phyloP scores from a whole-genome alignment of 2,329 filamentous ascomycete genomes.

The Proliferodiscus dingleyae region DNA sequence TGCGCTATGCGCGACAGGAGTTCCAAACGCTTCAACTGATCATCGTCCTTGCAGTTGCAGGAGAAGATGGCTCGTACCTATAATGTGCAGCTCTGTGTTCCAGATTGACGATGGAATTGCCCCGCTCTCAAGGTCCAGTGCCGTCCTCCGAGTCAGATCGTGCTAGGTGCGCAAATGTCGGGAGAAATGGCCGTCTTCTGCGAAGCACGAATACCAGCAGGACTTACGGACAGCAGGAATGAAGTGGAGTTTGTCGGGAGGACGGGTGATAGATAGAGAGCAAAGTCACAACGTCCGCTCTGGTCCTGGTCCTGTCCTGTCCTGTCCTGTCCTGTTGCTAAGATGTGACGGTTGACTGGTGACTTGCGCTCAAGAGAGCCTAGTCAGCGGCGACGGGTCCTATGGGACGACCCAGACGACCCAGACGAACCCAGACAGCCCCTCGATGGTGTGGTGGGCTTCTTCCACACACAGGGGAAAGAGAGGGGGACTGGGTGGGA shows the following conservation, averaged over 20 bases:
- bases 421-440: no score
- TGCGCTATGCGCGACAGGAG: slow-evolving; percentile 7
- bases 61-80: slow-evolving; percentile 18
- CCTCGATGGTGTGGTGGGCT: neutral
- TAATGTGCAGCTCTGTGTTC: slow-evolving; percentile 19
- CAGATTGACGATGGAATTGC: slow-evolving; percentile 21
- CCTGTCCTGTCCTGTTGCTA: no score
- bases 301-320: no score
- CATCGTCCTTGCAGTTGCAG: slow-evolving; percentile 2
- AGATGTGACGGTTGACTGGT: neutral
- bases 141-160: slow-evolving; percentile 6
- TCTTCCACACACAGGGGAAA: no score
- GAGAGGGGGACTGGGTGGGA: no score
- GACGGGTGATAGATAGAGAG: no score
- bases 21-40: slow-evolving; percentile 14
- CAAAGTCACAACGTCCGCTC: no score
- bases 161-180: slow-evolving; percentile 3
- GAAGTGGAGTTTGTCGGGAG: no score
- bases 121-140: slow-evolving; percentile 24
- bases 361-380: slow-evolving; percentile 1
- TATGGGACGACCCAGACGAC: slow-evolving; percentile 1
- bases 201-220: neutral
- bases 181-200: neutral
- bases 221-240: neutral
- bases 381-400: neutral